phyloP scores from a whole-genome alignment of 2,329 filamentous ascomycete genomes.

The Botryotinia globosa region DNA sequence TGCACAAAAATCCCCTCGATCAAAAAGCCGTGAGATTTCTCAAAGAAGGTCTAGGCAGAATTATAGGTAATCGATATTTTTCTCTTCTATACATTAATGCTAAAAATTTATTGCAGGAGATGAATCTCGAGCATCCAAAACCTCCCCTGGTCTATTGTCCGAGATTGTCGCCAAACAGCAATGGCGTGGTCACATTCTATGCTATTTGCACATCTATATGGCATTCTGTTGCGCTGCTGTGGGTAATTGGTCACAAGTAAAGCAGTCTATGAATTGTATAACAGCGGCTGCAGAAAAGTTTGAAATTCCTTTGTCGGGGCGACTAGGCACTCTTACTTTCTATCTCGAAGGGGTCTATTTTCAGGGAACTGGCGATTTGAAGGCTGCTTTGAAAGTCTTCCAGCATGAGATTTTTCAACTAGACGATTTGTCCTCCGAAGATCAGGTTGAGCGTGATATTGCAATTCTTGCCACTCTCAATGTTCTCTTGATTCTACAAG shows the following conservation, averaged over 20 bases:
- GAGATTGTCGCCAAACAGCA: slow-evolving; percentile 30
- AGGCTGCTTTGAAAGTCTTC: slow-evolving; percentile 66
- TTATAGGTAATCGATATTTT: slow-evolving; percentile 30
- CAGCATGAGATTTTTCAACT: slow-evolving; percentile 59
- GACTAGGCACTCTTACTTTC: slow-evolving; percentile 30
- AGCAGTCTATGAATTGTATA: slow-evolving; percentile 30
- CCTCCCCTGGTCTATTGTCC: slow-evolving; percentile 35
- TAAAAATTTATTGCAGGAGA: slow-evolving; percentile 4
- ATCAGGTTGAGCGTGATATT: slow-evolving; percentile 60
- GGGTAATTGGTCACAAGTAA: slow-evolving; percentile 35
- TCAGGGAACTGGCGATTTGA: slow-evolving; percentile 73
- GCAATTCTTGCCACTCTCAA: slow-evolving; percentile 66
- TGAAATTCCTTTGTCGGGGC: slow-evolving; percentile 29
- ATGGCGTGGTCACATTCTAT: slow-evolving; percentile 37
- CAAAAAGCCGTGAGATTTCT: slow-evolving; percentile 57
- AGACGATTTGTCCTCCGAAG: slow-evolving; percentile 41
- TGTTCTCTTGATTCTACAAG: slow-evolving; percentile 68
- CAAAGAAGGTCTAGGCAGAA: slow-evolving; percentile 53
- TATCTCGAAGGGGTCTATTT: slow-evolving; percentile 75
- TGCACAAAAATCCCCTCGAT: slow-evolving; percentile 55
- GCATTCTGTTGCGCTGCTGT: slow-evolving; percentile 36
- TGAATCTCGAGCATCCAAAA: slow-evolving; percentile 16
- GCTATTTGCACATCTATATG: slow-evolving; percentile 37
- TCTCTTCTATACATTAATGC: not conserved
- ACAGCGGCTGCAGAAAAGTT: slow-evolving; percentile 27